A percentile compares a stretch with the other conserved stretches of the same genome.
Conservation (phyloP, 2,329 filamentous ascomycete genomes). For the Saccharata proteae region DNA sequence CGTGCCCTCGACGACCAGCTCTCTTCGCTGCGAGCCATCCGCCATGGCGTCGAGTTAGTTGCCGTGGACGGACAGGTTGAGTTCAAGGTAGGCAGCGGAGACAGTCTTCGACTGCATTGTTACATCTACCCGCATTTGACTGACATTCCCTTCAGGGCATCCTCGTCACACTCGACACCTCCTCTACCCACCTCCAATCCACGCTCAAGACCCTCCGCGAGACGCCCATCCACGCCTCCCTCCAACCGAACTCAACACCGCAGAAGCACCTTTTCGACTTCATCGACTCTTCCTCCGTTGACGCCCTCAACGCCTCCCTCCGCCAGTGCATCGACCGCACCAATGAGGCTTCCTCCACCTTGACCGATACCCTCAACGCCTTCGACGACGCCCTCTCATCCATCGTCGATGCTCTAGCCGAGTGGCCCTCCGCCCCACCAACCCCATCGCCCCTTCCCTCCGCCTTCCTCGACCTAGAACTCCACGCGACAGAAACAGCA, state of each 20-base stretch:
- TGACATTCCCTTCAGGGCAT: conserved; percentile 29
- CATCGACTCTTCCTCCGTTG: conserved; percentile 59
- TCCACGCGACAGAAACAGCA: conserved; percentile 72
- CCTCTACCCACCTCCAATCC: conserved; percentile 50
- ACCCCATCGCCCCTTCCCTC: conserved; percentile 29
- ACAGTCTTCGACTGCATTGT: too few relatives aligned
- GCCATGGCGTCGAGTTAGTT: conserved; percentile 30
- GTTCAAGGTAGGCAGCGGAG: conserved; percentile 33
- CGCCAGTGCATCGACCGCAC: conserved; percentile 60
- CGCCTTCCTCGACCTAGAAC: conserved; percentile 46
- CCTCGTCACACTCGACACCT: conserved; percentile 52
- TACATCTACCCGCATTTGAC: conserved; percentile 2
- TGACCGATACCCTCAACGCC: conserved; percentile 42
- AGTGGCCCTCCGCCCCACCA: conserved; percentile 20
- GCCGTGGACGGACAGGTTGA: conserved; percentile 30
- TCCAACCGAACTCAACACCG: conserved; percentile 40
- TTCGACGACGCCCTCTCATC: conserved; percentile 64
- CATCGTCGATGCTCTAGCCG: conserved; percentile 32
- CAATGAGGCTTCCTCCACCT: conserved; percentile 52
- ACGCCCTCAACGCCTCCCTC: conserved; percentile 51
- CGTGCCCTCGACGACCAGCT: conserved; percentile 33
- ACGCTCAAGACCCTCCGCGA: conserved; percentile 54
- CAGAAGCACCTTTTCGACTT: conserved; percentile 61
- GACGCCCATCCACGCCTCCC: conserved; percentile 51
- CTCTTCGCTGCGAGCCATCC: conserved; percentile 30